phyloP scores from a whole-genome alignment of 495 filamentous ascomycete species.

The Chaetomidium leptoderma region DNA sequence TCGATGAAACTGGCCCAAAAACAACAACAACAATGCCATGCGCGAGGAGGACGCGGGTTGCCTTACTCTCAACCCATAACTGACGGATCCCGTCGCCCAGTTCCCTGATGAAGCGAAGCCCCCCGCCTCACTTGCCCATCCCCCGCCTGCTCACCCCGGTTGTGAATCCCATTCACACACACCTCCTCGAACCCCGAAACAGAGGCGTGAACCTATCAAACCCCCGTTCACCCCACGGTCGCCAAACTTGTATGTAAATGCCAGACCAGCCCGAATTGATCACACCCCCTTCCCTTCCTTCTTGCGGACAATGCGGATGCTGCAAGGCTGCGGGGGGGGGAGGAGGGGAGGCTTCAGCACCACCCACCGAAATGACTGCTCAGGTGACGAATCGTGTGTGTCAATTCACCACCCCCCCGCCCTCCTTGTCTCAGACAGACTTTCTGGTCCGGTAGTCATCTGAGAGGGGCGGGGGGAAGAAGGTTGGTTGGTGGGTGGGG shows the following conservation, averaged over 20 bases:
- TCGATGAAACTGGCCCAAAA: background rate
- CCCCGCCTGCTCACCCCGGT: background rate
- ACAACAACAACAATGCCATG: background rate
- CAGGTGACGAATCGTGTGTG: constrained; percentile 11
- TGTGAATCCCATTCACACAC: background rate
- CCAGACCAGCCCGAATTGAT: background rate
- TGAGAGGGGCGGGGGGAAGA: no score
- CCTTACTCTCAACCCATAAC: background rate
- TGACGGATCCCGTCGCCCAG: no score
- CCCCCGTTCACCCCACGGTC: background rate
- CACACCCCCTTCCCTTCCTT: background rate
- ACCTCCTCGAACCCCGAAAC: background rate
- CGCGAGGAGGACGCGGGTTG: background rate
- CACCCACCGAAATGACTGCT: background rate
- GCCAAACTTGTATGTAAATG: no score
- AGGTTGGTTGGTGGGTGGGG: no score
- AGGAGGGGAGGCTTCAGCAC: no score
- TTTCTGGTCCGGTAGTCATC: no score
- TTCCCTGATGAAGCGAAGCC: no score
- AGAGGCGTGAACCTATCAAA: background rate
- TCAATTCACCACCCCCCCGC: constrained; percentile 3
- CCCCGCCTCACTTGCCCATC: background rate
- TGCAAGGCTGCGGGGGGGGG: background rate
- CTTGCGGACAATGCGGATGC: background rate
- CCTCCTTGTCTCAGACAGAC: background rate